A percentile compares a stretch with the other conserved stretches of the same genome.
phyloP scores from a whole-genome alignment of 129 eudicot genomes.

The Artemisia tridentata region DNA sequence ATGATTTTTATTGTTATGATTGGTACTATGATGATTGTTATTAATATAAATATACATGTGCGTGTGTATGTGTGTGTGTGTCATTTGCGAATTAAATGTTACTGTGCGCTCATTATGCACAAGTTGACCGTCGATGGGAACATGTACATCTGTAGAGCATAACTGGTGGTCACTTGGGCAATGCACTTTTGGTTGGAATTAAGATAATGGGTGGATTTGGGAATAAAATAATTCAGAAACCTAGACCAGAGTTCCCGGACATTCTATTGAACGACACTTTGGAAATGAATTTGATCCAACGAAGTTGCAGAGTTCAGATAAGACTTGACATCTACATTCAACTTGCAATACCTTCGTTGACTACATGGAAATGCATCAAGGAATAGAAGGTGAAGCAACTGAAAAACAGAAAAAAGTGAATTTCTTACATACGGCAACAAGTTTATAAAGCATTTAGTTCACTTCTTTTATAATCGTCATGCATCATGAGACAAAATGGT shows the following conservation, averaged over 20 bases:
- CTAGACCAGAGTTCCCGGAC: not conserved
- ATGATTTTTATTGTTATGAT: conserved; percentile 1
- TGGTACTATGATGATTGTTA: too few relatives aligned
- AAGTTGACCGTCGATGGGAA: not conserved
- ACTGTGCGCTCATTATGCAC: not conserved
- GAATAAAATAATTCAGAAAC: not conserved
- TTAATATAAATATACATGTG: not conserved
- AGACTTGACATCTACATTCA: not conserved
- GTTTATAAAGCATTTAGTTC: too few relatives aligned
- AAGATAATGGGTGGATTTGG: not conserved
- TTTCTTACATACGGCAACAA: too few relatives aligned
- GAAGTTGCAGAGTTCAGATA: conserved; percentile 4
- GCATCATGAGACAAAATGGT: too few relatives aligned
- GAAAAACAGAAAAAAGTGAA: too few relatives aligned
- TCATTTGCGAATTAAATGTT: conserved; percentile 6
- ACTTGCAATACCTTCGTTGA: too few relatives aligned
- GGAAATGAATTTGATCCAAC: not conserved
- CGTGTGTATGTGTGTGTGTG: conserved; percentile 15
- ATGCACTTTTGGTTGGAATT: conserved; percentile 1
- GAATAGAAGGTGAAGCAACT: too few relatives aligned
- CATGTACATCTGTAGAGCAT: not conserved
- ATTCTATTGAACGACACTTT: conserved; percentile 1
- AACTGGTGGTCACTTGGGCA: not conserved
- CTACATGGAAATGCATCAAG: too few relatives aligned
- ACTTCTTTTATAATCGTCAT: too few relatives aligned